A percentile compares a stretch with the other conserved stretches of the same genome.
phyloP scores from a whole-genome alignment of 1,139 yeast genomes.

The Sporopachydermia cereana region DNA sequence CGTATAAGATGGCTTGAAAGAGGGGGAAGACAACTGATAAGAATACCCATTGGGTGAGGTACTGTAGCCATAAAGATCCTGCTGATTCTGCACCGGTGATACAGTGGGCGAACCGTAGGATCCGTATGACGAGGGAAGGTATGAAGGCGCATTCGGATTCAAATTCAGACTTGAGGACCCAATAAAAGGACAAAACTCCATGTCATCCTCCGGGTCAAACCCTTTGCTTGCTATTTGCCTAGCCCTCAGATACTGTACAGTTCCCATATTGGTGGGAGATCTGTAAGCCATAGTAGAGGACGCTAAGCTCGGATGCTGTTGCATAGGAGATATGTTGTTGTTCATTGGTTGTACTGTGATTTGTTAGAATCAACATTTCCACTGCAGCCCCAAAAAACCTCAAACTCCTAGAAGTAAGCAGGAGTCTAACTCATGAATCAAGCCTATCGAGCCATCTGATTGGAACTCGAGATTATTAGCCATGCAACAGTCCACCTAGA shows the following conservation, averaged over 20 bases:
- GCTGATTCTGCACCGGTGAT: conserved; percentile 4
- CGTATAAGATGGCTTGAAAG: neutral
- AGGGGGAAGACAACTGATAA: conserved; percentile 1
- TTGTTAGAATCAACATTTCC: neutral
- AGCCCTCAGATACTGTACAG: conserved; percentile 19
- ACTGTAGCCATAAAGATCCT: conserved; percentile 2
- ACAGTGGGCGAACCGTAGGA: conserved; percentile 4
- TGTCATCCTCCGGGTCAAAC: conserved; percentile 58
- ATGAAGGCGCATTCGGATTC: conserved; percentile 3
- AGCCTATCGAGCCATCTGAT: too few relatives aligned
- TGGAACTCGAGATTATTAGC: too few relatives aligned
- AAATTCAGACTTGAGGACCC: neutral
- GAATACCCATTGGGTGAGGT: conserved; percentile 2
- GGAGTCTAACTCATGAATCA: too few relatives aligned
- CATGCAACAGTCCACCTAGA: too few relatives aligned
- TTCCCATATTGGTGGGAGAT: neutral
- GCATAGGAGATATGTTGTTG: conserved; percentile 2
- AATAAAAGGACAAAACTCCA: conserved; percentile 51
- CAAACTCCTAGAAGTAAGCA: too few relatives aligned
- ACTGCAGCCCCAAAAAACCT: too few relatives aligned
- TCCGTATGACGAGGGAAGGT: neutral
- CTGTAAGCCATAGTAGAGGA: neutral
- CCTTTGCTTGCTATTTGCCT: conserved; percentile 55
- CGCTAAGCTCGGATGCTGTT: conserved; percentile 2
- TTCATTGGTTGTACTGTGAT: neutral